Conservation (phyloP, 1,139 yeast species). For the Taphrina communis region DNA sequence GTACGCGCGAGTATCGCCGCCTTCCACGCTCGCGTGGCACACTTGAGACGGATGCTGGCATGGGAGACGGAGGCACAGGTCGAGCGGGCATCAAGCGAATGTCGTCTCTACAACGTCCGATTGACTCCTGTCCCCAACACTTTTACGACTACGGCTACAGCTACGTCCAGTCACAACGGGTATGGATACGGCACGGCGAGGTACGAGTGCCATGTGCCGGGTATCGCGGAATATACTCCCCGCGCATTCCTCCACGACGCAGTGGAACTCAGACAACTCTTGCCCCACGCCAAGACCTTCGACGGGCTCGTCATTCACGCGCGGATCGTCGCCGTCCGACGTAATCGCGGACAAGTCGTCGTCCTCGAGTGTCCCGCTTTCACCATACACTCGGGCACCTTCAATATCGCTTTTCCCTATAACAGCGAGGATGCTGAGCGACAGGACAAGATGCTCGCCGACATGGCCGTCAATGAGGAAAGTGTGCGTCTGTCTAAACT, state of each 20-base stretch:
- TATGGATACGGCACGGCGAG: neutral
- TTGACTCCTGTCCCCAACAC: neutral
- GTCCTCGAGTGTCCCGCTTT: conserved; percentile 41
- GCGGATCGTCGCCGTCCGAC: conserved; percentile 41
- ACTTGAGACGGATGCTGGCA: neutral
- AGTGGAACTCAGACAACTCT: conserved; percentile 42
- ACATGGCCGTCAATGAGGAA: conserved; percentile 13
- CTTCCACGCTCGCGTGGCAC: neutral
- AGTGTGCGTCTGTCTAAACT: neutral
- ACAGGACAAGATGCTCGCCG: conserved; percentile 2
- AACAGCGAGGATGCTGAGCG: conserved; percentile 17
- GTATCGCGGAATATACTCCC: conserved; percentile 46
- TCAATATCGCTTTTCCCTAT: conserved; percentile 43
- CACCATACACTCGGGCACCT: conserved; percentile 38
- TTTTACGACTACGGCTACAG: neutral
- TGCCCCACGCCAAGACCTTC: conserved; percentile 42
- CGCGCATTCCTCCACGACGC: conserved; percentile 43
- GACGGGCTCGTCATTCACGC: conserved; percentile 43
- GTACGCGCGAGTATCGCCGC: neutral
- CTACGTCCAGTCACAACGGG: neutral
- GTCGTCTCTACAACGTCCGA: conserved; percentile 1
- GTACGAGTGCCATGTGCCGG: conserved; percentile 37
- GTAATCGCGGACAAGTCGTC: conserved; percentile 43
- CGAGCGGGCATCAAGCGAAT: neutral
- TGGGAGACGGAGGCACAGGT: conserved; percentile 7